Conservation (phyloP, 257 asterid species). For the Oldenlandia corymbosa region DNA sequence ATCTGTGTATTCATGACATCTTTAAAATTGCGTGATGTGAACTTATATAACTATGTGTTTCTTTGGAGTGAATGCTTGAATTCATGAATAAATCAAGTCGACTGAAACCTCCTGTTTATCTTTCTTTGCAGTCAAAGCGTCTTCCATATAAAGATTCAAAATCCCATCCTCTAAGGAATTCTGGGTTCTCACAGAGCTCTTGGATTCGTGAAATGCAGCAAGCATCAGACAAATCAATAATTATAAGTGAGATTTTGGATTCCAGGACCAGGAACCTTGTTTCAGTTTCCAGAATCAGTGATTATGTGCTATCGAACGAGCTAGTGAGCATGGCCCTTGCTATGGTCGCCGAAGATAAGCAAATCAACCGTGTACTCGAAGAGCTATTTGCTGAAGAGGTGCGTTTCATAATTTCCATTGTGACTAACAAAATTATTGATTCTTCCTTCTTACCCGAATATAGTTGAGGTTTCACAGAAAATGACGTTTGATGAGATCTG, state of each 20-base stretch:
- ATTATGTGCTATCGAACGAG: slow-evolving; percentile 88
- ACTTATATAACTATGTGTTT: background rate
- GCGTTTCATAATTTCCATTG: slow-evolving; percentile 7
- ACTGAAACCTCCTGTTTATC: slow-evolving; percentile 1
- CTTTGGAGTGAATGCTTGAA: background rate
- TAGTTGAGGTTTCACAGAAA: background rate
- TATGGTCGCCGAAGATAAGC: slow-evolving; percentile 98
- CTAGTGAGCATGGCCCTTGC: slow-evolving; percentile 99
- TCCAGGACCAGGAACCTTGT: slow-evolving; percentile 95
- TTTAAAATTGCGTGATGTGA: background rate
- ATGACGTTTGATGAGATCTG: background rate
- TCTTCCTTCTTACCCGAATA: background rate
- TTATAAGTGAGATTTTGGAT: slow-evolving; percentile 93
- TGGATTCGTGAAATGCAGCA: slow-evolving; percentile 98
- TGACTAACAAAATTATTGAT: background rate
- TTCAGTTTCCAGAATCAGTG: slow-evolving; percentile 90
- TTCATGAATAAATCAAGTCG: slow-evolving; percentile 18
- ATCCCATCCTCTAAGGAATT: slow-evolving; percentile 52
- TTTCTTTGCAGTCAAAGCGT: slow-evolving; percentile 76
- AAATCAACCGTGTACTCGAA: slow-evolving; percentile 87
- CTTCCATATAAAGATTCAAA: slow-evolving; percentile 67
- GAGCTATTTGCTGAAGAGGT: slow-evolving; percentile 98
- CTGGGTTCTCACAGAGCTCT: slow-evolving; percentile 87
- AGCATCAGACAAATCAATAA: slow-evolving; percentile 90
- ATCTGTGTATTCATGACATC: background rate